Percentiles rank a stretch among this genome's conserved stretches.
phyloP scores from a whole-genome alignment of 2,329 filamentous ascomycete genomes.

The Monosporascus sp. region DNA sequence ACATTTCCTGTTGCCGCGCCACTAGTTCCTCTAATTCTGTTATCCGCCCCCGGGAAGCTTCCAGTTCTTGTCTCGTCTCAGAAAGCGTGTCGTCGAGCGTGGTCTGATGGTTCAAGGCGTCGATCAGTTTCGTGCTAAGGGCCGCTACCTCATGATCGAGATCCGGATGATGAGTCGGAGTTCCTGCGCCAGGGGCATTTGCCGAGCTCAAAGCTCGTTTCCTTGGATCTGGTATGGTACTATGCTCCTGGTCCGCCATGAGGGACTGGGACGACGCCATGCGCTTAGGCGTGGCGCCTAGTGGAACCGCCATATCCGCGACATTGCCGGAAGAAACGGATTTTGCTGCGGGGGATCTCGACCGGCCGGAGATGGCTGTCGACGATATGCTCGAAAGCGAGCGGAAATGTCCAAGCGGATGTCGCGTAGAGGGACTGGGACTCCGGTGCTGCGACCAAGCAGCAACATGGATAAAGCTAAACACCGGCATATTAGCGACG shows the following conservation, averaged over 20 bases:
- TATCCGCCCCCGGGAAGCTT: constrained; percentile 63
- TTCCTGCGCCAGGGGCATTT: constrained; percentile 26
- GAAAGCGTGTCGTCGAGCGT: constrained; percentile 83
- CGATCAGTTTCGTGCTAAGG: constrained; percentile 91
- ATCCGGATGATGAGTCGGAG: constrained; percentile 45
- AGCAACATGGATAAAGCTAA: constrained; percentile 48
- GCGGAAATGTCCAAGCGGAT: constrained; percentile 44
- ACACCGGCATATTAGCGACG: constrained; percentile 15
- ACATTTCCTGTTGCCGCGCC: constrained; percentile 64
- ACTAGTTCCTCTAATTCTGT: constrained; percentile 60
- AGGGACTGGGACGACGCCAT: constrained; percentile 33
- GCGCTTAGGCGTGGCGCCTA: constrained; percentile 26
- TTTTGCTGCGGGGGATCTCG: constrained; percentile 31
- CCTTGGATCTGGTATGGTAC: constrained; percentile 62
- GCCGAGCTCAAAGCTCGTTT: constrained; percentile 45
- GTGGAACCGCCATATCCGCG: constrained; percentile 18
- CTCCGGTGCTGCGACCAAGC: constrained; percentile 44
- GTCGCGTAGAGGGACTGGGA: constrained; percentile 27
- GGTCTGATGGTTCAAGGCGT: constrained; percentile 95
- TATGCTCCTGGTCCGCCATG: constrained; percentile 56
- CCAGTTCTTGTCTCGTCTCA: constrained; percentile 76
- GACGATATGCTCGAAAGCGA: constrained; percentile 47
- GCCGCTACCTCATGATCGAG: constrained; percentile 73
- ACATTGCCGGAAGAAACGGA: constrained; percentile 22
- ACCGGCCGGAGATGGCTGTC: constrained; percentile 33